phyloP scores from a whole-genome alignment of 2,329 filamentous ascomycete genomes.

The Dryadomyces quercivorus region DNA sequence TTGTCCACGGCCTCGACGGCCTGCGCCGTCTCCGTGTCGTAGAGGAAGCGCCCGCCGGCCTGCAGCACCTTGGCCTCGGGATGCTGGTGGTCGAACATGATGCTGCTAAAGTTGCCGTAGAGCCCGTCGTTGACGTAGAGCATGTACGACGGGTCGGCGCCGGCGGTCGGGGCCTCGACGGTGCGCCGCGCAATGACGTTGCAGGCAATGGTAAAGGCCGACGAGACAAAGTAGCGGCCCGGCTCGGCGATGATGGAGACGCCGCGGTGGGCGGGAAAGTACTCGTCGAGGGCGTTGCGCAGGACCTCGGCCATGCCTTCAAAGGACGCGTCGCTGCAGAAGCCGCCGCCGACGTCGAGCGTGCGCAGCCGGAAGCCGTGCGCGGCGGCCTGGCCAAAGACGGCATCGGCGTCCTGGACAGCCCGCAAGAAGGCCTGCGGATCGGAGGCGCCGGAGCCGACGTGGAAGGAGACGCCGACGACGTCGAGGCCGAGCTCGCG shows the following conservation, averaged over 20 bases:
- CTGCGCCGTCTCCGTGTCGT: slow-evolving; percentile 29
- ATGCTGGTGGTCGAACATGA: slow-evolving; percentile 97
- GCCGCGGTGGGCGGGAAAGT: slow-evolving; percentile 62
- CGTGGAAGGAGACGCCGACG: slow-evolving; percentile 94
- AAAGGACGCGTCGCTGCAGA: slow-evolving; percentile 71
- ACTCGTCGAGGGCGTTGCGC: slow-evolving; percentile 66
- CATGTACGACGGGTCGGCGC: slow-evolving; percentile 64
- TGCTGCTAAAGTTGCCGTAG: slow-evolving; percentile 97
- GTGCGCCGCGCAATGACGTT: slow-evolving; percentile 93
- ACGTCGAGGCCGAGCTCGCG: slow-evolving; percentile 77
- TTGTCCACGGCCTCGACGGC: slow-evolving; percentile 11
- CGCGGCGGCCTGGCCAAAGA: slow-evolving; percentile 73
- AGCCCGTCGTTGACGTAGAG: slow-evolving; percentile 95
- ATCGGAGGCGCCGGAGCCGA: slow-evolving; percentile 91
- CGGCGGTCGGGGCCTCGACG: slow-evolving; percentile 42
- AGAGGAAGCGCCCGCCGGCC: slow-evolving; percentile 42
- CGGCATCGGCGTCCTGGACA: slow-evolving; percentile 73
- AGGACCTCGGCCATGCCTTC: slow-evolving; percentile 80
- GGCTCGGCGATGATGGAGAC: slow-evolving; percentile 91
- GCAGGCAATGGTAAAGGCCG: slow-evolving; percentile 87
- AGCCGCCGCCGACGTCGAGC: slow-evolving; percentile 89
- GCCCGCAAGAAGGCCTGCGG: slow-evolving; percentile 85
- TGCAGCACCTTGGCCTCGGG: slow-evolving; percentile 74
- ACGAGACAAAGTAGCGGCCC: slow-evolving; percentile 88
- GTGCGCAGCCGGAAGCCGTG: slow-evolving; percentile 75